Percentiles rank a stretch among this genome's conserved stretches.
These are phyloP conservation scores for Stemphylium vesicarium DNA, from an alignment of 2,329 filamentous ascomycete species.

Conservation along the genomic window DNA sequence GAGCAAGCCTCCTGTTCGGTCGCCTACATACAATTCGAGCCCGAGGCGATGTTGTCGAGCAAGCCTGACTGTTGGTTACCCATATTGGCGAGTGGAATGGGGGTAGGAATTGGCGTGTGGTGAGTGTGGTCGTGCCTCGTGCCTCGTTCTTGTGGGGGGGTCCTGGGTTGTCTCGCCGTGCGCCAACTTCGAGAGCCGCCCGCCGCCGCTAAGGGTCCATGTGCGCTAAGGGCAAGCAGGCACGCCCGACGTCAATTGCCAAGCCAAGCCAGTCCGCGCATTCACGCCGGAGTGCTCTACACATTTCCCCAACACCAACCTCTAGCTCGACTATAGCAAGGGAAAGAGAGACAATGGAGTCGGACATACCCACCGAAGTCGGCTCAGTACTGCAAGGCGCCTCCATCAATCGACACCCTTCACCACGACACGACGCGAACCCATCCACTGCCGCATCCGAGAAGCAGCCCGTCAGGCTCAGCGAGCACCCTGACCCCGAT, in stretches of 20 bases:
- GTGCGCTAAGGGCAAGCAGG: conserved; percentile 21
- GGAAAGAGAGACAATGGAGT: conserved; percentile 55
- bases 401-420: conserved; percentile 76
- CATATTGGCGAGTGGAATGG: conserved; percentile 48
- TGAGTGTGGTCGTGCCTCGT: conserved; percentile 19
- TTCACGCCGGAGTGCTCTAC: conserved; percentile 16
- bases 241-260: conserved; percentile 32
- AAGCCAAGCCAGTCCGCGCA: conserved; percentile 33
- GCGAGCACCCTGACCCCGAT: conserved; percentile 45
- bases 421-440: conserved; percentile 76
- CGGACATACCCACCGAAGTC: conserved; percentile 68
- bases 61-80: conserved; percentile 68
- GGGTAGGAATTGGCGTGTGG: conserved; percentile 18
- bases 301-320: not conserved
- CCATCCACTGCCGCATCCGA: conserved; percentile 76
- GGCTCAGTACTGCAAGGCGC: conserved; percentile 82
- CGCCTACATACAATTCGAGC: conserved; percentile 81
- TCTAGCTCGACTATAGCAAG: conserved; percentile 1
- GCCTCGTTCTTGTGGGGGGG: conserved; percentile 26
- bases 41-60: conserved; percentile 94
- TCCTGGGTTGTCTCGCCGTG: conserved; percentile 4
- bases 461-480: conserved; percentile 65
- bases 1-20: conserved; percentile 18
- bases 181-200: conserved; percentile 26
- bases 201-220: conserved; percentile 24